These are phyloP conservation scores for Teunomyces funiuensis DNA, from an alignment of 805 yeast species.

Conservation along the genomic window DNA sequence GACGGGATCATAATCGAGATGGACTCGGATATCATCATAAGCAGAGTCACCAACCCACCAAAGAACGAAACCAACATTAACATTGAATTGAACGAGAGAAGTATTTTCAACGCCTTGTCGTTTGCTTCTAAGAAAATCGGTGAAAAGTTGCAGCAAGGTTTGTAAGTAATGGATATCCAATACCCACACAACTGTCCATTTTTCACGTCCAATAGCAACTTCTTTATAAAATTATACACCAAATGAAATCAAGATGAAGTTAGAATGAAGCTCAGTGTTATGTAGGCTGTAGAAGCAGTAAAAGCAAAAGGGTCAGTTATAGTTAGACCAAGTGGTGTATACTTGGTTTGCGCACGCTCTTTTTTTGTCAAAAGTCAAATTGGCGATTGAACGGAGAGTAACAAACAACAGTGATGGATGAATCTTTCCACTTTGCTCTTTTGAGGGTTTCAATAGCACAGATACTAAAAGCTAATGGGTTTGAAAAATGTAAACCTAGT, in stretches of 20 bases:
- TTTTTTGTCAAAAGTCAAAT: not conserved
- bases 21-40: slow-evolving; percentile 81
- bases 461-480: slow-evolving; percentile 76
- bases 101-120: slow-evolving; percentile 79
- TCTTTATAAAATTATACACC: too few species aligned
- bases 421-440: slow-evolving; percentile 38
- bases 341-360: slow-evolving; percentile 1
- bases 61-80: slow-evolving; percentile 36
- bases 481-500: slow-evolving; percentile 72
- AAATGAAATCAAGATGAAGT: too few species aligned
- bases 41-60: slow-evolving; percentile 90
- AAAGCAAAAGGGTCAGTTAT: too few species aligned
- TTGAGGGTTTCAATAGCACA: slow-evolving; percentile 47
- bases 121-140: slow-evolving; percentile 70
- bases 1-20: slow-evolving; percentile 92
- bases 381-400: slow-evolving; percentile 1
- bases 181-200: too few species aligned
- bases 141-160: slow-evolving; percentile 47
- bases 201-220: too few species aligned
- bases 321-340: too few species aligned
- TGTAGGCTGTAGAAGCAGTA: too few species aligned
- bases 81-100: slow-evolving; percentile 70
- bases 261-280: too few species aligned
- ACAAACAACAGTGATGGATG: slow-evolving; percentile 33
- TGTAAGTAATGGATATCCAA: slow-evolving; percentile 18